Percentiles rank a stretch among this genome's conserved stretches.
Evolutionary conservation across 495 filamentous ascomycete species (phyloP).

Genomic region (Bathelium albidoporum): DNA sequence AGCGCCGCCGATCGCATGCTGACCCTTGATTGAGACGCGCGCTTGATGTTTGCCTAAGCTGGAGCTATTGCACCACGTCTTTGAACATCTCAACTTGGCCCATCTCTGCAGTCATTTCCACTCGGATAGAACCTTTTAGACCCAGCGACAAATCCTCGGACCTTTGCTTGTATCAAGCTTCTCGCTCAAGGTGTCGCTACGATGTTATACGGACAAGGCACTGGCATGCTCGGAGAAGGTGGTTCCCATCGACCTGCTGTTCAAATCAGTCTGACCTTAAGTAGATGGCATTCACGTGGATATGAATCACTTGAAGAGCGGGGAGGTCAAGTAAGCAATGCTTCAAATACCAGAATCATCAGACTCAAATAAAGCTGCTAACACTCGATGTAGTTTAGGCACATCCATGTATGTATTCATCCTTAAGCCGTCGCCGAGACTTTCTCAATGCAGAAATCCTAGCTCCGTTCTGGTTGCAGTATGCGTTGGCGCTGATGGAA

Average conservation of each 20-base stretch:
- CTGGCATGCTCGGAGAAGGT: conserved; percentile 37
- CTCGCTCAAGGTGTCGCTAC: not conserved
- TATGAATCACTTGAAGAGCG: conserved; percentile 89
- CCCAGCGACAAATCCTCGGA: no score
- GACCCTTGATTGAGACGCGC: not conserved
- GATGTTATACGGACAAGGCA: conserved; percentile 14
- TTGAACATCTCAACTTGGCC: not conserved
- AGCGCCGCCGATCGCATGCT: not conserved
- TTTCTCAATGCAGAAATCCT: not conserved
- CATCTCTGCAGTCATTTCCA: not conserved
- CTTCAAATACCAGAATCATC: conserved; percentile 7
- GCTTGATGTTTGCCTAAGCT: not conserved
- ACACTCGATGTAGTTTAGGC: conserved; percentile 54
- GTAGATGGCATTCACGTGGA: conserved; percentile 98
- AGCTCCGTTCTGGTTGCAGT: conserved; percentile 13
- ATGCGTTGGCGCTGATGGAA: conserved; percentile 12
- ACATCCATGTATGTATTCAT: conserved; percentile 78
- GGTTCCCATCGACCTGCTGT: conserved; percentile 6
- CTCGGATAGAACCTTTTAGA: no score
- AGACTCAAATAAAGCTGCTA: conserved; percentile 9
- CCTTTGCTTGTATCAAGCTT: no score
- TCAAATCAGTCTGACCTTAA: conserved; percentile 8
- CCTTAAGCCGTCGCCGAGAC: conserved; percentile 8
- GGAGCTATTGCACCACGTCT: not conserved
- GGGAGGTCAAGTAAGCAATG: conserved; percentile 71